Base-by-base conservation (phyloP, 2,329 filamentous ascomycete genomes). In the Aspergillus vadensis region DNA sequence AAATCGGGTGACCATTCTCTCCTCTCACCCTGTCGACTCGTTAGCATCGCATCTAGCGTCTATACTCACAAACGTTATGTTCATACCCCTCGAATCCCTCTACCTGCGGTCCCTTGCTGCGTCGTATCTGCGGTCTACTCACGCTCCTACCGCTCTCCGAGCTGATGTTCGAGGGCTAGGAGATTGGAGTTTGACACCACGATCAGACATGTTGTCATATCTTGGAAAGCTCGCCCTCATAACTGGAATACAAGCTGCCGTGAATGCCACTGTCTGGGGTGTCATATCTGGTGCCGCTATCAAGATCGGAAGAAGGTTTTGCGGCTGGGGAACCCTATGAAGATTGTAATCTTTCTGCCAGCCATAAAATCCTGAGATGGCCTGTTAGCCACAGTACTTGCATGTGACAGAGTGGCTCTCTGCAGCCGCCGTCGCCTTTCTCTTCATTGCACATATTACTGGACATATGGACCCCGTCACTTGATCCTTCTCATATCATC, bases 1-100 rank as follows among this genome's bases (percentile, higher is more conserved):
- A 21, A 77, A 78, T 63, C 72, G 77, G 49, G 73, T 80, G 15
- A 80, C 77, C 4, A 74, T 79, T 15, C 75, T 80, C 25, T 79
- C 77, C 4, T 74, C 74, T 8, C 74, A 77, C 36, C 76, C 77
- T 5, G 74, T 76, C 10, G 77, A 80, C 63, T 75, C 77, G 7
- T 70, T 80, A 25, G 73, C 78, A 19, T 78, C 75, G 5, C 76
- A 79, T 51, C 66, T 79, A 23, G 73, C 78, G 7, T 70, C 73
- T 5, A 63, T 78, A 38, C 65, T 77, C 39, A 77, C 74, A 8
- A 72, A 66, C 12, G 65, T 75, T n/a, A 62, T 79, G 8, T 74
- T 79, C 48, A 71, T 77, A 7, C 77, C 78, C 0, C 65, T 79
- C 23, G 77, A 80, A 64, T 74, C 75, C 6, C 64, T 78, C 10